phyloP scores from a whole-genome alignment of 306 rosid genomes.

The Senna tora region DNA sequence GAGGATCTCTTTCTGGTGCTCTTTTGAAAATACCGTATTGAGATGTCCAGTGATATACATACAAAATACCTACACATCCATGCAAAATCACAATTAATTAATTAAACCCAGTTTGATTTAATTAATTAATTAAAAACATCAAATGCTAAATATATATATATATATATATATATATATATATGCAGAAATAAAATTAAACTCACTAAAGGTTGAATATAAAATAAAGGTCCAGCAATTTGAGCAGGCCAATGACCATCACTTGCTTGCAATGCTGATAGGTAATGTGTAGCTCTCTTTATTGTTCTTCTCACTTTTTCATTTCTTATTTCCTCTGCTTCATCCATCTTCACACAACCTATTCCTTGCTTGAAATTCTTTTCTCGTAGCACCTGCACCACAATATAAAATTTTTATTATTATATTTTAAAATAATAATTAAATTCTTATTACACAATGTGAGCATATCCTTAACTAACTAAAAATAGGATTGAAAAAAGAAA shows the following conservation, averaged over 20 bases:
- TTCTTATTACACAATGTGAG: too few species aligned
- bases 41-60: slow-evolving; percentile 64
- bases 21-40: slow-evolving; percentile 46
- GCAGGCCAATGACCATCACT: slow-evolving; percentile 87
- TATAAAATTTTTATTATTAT: too few species aligned
- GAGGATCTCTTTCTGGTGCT: slow-evolving; percentile 62
- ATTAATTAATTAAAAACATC: too few species aligned
- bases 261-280: slow-evolving; percentile 60
- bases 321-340: slow-evolving; percentile 55
- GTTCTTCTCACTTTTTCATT: slow-evolving; percentile 43
- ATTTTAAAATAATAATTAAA: too few species aligned
- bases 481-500: too few species aligned
- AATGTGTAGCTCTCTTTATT: slow-evolving; percentile 48
- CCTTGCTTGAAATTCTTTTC: slow-evolving; percentile 65
- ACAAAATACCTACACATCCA: slow-evolving; percentile 61
- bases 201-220: slow-evolving; percentile 75
- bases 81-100: too few species aligned
- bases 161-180: too few species aligned
- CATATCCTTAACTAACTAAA: too few species aligned
- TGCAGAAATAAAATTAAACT: too few species aligned
- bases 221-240: slow-evolving; percentile 68
- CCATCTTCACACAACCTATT: slow-evolving; percentile 49
- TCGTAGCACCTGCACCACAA: slow-evolving; percentile 47
- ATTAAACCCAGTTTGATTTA: too few species aligned
- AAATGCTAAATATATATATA: too few species aligned